Percentiles rank a stretch among this genome's conserved stretches.
phyloP scores from a whole-genome alignment of 2,329 filamentous ascomycete species.

The Zymoseptoria pseudotritici region DNA sequence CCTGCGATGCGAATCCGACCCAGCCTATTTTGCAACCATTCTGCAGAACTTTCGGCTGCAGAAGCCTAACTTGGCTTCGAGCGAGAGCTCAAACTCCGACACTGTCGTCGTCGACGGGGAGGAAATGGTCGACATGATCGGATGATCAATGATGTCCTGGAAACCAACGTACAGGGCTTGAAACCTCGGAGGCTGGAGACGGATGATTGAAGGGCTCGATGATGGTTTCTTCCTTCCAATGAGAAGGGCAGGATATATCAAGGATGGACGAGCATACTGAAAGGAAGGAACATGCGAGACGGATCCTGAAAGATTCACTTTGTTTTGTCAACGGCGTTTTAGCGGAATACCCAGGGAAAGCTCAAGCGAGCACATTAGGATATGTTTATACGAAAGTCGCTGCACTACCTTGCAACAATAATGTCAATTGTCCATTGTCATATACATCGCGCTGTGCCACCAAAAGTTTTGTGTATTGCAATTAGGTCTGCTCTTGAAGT shows the following conservation, averaged over 20 bases:
- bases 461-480: background rate
- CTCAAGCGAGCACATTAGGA: background rate
- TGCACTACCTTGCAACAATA: background rate
- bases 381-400: background rate
- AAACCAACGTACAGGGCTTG: too few relatives aligned
- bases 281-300: background rate
- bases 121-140: slow-evolving; percentile 21
- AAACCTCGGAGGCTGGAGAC: too few relatives aligned
- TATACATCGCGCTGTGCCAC: background rate
- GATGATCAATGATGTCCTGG: too few relatives aligned
- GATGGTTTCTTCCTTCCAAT: too few relatives aligned
- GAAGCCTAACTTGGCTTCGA: background rate
- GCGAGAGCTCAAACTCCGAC: background rate
- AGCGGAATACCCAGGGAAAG: background rate
- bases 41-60: background rate
- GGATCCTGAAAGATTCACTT: background rate
- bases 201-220: too few relatives aligned
- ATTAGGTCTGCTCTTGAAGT: background rate
- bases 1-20: background rate
- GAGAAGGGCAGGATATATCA: too few relatives aligned
- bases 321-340: background rate
- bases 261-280: background rate
- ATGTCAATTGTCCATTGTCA: background rate
- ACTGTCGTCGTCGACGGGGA: slow-evolving; percentile 13
- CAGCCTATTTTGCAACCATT: background rate